These are phyloP conservation scores for Clarireedia paspali DNA, from an alignment of 2,329 filamentous ascomycete species.

Conservation along the genomic window DNA sequence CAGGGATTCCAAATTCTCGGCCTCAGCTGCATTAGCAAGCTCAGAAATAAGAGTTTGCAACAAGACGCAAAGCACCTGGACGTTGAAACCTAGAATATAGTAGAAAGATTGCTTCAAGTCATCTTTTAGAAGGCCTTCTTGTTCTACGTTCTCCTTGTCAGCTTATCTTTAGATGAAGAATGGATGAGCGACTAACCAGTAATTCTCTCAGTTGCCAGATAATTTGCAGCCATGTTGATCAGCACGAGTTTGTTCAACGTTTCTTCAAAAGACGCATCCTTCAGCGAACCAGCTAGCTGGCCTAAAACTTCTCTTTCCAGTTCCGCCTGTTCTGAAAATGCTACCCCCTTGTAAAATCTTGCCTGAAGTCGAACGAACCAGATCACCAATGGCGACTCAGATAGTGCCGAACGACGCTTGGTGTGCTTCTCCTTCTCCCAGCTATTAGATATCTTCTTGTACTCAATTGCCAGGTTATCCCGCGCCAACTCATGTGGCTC, in stretches of 20 bases:
- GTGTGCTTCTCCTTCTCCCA: slow-evolving; percentile 47
- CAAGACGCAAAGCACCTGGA: slow-evolving; percentile 66
- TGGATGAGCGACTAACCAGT: slow-evolving; percentile 37
- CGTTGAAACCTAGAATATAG: slow-evolving; percentile 69
- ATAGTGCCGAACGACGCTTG: slow-evolving; percentile 17
- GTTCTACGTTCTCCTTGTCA: slow-evolving; percentile 23
- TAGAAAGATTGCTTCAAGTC: slow-evolving; percentile 38
- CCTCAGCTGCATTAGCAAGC: slow-evolving; percentile 42
- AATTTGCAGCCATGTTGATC: slow-evolving; percentile 79
- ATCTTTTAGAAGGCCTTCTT: slow-evolving; percentile 28
- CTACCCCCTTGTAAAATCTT: slow-evolving; percentile 69
- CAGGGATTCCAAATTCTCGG: slow-evolving; percentile 37
- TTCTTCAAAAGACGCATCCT: slow-evolving; percentile 55
- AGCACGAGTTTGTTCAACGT: slow-evolving; percentile 72
- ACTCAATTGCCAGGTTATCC: slow-evolving; percentile 72
- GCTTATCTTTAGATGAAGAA: too few relatives aligned
- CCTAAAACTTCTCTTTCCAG: slow-evolving; percentile 80
- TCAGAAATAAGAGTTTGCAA: slow-evolving; percentile 64
- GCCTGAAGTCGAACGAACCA: slow-evolving; percentile 87
- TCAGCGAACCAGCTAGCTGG: slow-evolving; percentile 66
- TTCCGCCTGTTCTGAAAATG: slow-evolving; percentile 69
- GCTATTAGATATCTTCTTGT: slow-evolving; percentile 54
- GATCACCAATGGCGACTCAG: slow-evolving; percentile 53
- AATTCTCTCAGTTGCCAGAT: slow-evolving; percentile 56
- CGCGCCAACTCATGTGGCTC: slow-evolving; percentile 68